Percentiles rank a stretch among this genome's conserved stretches.
Evolutionary conservation across 179 eudicot species (phyloP).

Genomic region (Camellia oleifera): DNA sequence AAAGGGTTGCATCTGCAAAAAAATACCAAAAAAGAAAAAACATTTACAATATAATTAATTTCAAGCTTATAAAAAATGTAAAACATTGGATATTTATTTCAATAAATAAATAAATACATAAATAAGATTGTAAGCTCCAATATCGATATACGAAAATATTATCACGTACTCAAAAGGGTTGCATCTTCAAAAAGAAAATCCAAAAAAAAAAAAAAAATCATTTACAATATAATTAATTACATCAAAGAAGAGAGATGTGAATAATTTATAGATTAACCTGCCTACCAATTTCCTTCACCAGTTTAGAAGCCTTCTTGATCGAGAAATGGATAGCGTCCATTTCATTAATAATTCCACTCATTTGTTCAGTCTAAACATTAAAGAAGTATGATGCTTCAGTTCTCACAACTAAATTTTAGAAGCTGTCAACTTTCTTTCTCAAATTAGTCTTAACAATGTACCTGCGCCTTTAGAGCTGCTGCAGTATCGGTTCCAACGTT

Average conservation of each 20-base stretch:
- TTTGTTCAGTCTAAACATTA: slow-evolving; percentile 80
- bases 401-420: slow-evolving; percentile 2
- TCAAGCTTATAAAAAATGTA: no score
- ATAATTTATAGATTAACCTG: slow-evolving; percentile 61
- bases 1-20: no score
- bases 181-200: no score
- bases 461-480: slow-evolving; percentile 93
- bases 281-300: slow-evolving; percentile 97
- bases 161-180: no score
- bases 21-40: no score
- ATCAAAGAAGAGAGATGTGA: slow-evolving; percentile 12
- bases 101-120: no score
- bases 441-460: slow-evolving; percentile 20
- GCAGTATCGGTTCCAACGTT: slow-evolving; percentile 88
- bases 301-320: slow-evolving; percentile 82
- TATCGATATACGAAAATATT: no score
- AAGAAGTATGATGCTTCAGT: background rate
- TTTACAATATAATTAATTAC: slow-evolving; percentile 3
- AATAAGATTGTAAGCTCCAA: no score
- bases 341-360: slow-evolving; percentile 90
- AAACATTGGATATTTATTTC: no score
- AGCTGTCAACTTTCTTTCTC: background rate
- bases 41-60: no score
- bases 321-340: slow-evolving; percentile 90
- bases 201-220: no score